Evolutionary conservation across 371 early-diverging fungal species (phyloP).

Genomic region (Syncephalastrum monosporum): DNA sequence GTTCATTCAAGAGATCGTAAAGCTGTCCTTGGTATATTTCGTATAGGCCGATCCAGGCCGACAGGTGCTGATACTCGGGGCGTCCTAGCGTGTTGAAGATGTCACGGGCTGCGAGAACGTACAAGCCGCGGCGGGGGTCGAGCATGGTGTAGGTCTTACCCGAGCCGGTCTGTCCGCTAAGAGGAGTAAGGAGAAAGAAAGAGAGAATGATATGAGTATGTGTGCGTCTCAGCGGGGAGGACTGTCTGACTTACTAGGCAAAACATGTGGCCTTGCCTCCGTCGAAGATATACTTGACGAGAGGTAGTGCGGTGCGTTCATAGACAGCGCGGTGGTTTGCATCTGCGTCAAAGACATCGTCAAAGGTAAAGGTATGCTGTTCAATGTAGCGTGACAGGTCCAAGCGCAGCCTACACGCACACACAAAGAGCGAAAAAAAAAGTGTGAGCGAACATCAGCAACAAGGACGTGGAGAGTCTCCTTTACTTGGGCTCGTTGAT

Average conservation of each 20-base stretch:
- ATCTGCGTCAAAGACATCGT: constrained; percentile 91
- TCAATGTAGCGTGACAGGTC: constrained; percentile 95
- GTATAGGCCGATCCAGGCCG: constrained; percentile 88
- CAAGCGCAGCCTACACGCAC: constrained; percentile 67
- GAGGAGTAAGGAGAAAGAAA: background rate
- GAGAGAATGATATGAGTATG: background rate
- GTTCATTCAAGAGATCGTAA: constrained; percentile 88
- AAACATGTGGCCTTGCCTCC: constrained; percentile 99
- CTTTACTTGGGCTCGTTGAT: constrained; percentile 89
- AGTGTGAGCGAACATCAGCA: background rate
- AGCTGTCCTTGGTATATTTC: constrained; percentile 98
- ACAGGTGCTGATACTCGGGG: constrained; percentile 72
- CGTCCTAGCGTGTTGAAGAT: constrained; percentile 78
- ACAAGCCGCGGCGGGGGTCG: constrained; percentile 80
- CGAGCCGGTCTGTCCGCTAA: constrained; percentile 92
- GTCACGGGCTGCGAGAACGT: constrained; percentile 90
- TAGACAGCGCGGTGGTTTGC: constrained; percentile 85
- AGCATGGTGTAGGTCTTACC: constrained; percentile 99
- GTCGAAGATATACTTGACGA: constrained; percentile 91
- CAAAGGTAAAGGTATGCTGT: constrained; percentile 93
- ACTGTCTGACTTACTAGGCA: constrained; percentile 77
- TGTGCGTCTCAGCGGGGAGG: background rate
- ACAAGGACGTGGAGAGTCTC: no score
- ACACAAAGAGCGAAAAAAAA: background rate
- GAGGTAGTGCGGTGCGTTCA: constrained; percentile 85